Evolutionary conservation across 352 stramenopile species (phyloP), one percentile per base, ranked within the genome.

Genomic region (Phytophthora hibernalis): DNA sequence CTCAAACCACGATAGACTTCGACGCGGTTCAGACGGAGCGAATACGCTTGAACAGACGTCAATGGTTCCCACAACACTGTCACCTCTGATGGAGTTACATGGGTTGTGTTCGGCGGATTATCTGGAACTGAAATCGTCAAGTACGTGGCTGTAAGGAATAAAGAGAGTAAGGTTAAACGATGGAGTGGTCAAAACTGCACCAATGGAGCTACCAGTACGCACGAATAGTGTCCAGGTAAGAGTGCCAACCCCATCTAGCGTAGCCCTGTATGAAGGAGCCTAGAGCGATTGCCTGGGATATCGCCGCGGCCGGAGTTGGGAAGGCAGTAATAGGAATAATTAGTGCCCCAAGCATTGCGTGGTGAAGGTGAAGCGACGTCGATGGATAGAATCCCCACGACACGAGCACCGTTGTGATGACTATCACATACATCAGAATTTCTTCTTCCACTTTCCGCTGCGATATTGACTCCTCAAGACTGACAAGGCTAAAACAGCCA

Each of bases 211-310:
- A n/a, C n/a, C n/a, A n/a, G n/a, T n/a, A 85, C 77, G 55, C 79
- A 93, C 85, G 79, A 7, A 82, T 86, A 0, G 60, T 79, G 11
- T 86, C 78, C 16, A 95, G 73, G 62, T 89, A 93, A 2, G 83
- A 79, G 15, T 50, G 57, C 87, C 87, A 95, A 1, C 87, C 87
- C 85, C 85, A 95, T 0, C 82, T 83, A 0, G 85, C 70, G 28
- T 93, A 93, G 49, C 87, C 87, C 45, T 95, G 85, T 6, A 93
- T 70, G 37, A 93, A 93, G 22, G 66, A 69, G 0, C 85, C 87
- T 2, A 95, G 67, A 18, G 72, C 67, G 5, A 68, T 61, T 0
- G 82, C 76, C 70, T 95, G 87, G 11, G 79, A 72, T 13, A 77
- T 65, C 0, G 80, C 82, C 13, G 87, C 83, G n/a, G 80, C 49